Evolutionary conservation across 352 stramenopile species (phyloP), one percentile per base, ranked within the genome.

Genomic region (Phytopythium aichiense): DNA sequence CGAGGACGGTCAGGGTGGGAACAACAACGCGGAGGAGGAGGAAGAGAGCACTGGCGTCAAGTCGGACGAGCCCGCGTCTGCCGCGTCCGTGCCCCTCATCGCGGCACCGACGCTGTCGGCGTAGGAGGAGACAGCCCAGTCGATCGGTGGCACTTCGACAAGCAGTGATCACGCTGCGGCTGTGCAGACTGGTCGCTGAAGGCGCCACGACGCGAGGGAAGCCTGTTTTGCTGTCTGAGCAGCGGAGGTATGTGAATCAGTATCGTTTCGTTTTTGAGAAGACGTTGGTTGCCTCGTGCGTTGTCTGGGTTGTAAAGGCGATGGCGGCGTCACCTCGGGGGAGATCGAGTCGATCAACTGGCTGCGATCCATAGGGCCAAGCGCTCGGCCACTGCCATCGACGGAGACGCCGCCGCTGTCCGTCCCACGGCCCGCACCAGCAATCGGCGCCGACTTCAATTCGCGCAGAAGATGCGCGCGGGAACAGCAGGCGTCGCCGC

Each of bases 1-100:
- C 16, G 74, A 86, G 15, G 56, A 73, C n/a, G 65, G 49, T 23
- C 28, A 40, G 33, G 31, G n/a, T 2, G 30, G 40, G 9, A 55
- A 40, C 20, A 56, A 59, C 4, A 38, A n/a, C 11, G 40, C 28
- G 5, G 42, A 49, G 23, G 59, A 63, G n/a, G 58, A 66, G 51
- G 67, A 59, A n/a, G 65, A 59, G 28, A 63, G 50, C 46, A 18
- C n/a, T 16, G 53, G 25, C 25, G 54, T 59, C 15, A 63, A 65
- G 6, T 52, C 49, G 7, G 42, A 23, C 13, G 38, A 43, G 18
- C 33, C 30, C 35, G 63, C 56, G 60, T 15, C 55, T 16, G 30
- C 25, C 7, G 30, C 59, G 25, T 45, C 56, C 15, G 46, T 40
- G 42, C 40, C 56, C 0, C 38, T 20, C 9, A 60, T 50, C 16